Evolutionary conservation across 2,329 filamentous ascomycete species (phyloP).

Genomic region (Leptographium lundbergii): DNA sequence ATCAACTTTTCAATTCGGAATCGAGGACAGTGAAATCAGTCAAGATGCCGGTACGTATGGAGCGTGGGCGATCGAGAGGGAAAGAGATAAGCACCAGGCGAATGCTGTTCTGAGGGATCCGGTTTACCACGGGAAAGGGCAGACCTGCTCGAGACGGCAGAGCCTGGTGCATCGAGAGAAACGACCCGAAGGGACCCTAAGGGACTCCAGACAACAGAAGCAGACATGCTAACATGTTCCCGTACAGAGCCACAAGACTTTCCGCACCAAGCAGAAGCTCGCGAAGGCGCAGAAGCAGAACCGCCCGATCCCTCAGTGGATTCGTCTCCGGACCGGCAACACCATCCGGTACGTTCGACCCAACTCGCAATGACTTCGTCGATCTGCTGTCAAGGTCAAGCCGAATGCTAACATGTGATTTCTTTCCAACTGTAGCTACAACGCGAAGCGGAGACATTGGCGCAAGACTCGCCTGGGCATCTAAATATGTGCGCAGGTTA

Average conservation of each 20-base stretch:
- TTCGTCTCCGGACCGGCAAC: slow-evolving; percentile 95
- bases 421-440: slow-evolving; percentile 67
- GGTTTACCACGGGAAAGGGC: background rate
- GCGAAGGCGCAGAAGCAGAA: slow-evolving; percentile 99
- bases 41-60: slow-evolving; percentile 27
- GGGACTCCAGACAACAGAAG: background rate
- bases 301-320: slow-evolving; percentile 99
- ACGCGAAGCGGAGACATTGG: slow-evolving; percentile 99
- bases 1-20: slow-evolving; percentile 15
- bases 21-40: slow-evolving; percentile 21
- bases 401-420: background rate
- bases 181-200: background rate
- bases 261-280: slow-evolving; percentile 99
- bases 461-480: slow-evolving; percentile 99
- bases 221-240: slow-evolving; percentile 12
- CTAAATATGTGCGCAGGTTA: slow-evolving; percentile 42
- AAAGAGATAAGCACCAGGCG: background rate
- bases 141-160: background rate
- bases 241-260: slow-evolving; percentile 92
- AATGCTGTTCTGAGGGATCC: background rate
- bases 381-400: background rate
- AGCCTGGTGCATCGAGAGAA: background rate
- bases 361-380: background rate
- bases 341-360: slow-evolving; percentile 76
- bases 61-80: background rate